A percentile compares a stretch with the other conserved stretches of the same genome.
Conservation (phyloP, 176 grass and related monocot genomes). For the Hyparrhenia diplandra region DNA sequence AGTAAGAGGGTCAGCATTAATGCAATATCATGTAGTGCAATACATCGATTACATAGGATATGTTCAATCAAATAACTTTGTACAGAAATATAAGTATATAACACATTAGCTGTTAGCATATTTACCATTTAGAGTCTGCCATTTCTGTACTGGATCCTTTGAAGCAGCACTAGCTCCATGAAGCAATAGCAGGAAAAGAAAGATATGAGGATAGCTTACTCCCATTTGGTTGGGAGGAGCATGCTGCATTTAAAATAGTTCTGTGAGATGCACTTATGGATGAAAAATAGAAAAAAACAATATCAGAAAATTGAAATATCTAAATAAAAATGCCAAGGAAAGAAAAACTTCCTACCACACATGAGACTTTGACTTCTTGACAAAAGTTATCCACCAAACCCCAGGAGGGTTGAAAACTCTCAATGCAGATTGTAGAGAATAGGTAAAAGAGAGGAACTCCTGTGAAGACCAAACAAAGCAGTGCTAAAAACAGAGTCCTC, state of each 20-base stretch:
- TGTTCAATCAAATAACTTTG: background rate
- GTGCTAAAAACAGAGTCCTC: background rate
- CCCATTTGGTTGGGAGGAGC: constrained; percentile 45
- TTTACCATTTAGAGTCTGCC: constrained; percentile 69
- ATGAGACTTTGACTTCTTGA: background rate
- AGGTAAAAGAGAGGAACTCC: background rate
- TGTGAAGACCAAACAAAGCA: background rate
- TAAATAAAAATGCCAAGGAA: background rate
- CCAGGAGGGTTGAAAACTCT: background rate
- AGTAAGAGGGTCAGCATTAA: background rate
- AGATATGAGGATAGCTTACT: constrained; percentile 29
- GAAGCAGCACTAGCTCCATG: constrained; percentile 41
- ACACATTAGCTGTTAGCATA: constrained; percentile 1
- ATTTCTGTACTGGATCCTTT: constrained; percentile 38
- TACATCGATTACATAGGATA: background rate
- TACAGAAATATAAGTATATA: background rate
- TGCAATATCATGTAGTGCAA: background rate
- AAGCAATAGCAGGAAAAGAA: constrained; percentile 47
- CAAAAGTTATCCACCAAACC: background rate
- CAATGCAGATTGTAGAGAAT: background rate
- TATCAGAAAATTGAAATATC: background rate
- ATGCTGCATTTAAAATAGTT: constrained; percentile 30
- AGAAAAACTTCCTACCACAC: background rate
- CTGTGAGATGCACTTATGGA: background rate
- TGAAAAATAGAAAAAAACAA: background rate